Conservation (phyloP, 2,329 filamentous ascomycete species). For the Cryphonectria parasitica region DNA sequence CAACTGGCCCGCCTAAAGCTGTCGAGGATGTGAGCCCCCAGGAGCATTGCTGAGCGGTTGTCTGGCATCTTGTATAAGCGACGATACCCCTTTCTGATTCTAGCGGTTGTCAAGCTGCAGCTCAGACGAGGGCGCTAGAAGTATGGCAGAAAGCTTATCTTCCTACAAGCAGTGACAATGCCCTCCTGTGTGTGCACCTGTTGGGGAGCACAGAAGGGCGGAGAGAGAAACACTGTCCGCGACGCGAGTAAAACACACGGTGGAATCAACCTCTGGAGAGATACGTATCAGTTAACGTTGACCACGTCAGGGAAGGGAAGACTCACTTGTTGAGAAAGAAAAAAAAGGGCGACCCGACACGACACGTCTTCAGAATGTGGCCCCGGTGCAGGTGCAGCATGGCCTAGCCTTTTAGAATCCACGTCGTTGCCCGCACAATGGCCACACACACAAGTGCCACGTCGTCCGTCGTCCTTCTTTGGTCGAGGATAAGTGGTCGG, state of each 20-base stretch:
- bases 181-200: too few species aligned
- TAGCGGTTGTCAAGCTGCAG: too few species aligned
- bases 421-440: background rate
- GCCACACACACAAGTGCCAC: background rate
- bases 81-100: too few species aligned
- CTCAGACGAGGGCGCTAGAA: too few species aligned
- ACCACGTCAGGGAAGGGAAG: background rate
- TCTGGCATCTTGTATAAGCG: too few species aligned
- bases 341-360: background rate
- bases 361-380: background rate
- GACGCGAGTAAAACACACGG: background rate
- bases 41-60: too few species aligned
- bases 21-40: too few species aligned
- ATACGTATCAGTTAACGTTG: background rate
- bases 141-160: too few species aligned
- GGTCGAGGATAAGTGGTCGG: too few species aligned
- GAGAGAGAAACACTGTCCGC: background rate
- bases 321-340: background rate
- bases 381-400: background rate
- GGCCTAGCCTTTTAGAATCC: background rate
- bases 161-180: too few species aligned
- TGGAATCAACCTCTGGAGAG: background rate
- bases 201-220: too few species aligned
- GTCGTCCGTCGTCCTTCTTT: background rate
- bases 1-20: too few species aligned